Conservation (phyloP, 441 rosid species). For the Bocquillonia castaneifolia region DNA sequence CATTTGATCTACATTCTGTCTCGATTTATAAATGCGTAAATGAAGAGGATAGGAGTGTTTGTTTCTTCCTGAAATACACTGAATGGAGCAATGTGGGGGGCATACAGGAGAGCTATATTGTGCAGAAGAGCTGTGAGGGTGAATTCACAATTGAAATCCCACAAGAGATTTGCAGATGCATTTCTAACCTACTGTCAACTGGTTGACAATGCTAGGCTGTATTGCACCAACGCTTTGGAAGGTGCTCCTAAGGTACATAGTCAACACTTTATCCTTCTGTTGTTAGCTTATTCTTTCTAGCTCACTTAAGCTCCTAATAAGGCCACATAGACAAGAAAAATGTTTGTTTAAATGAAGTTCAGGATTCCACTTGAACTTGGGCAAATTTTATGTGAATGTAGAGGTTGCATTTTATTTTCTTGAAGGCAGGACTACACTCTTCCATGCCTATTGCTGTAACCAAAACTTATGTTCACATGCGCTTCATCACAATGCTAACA, state of each 20-base stretch:
- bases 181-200: slow-evolving; percentile 73
- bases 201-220: slow-evolving; percentile 85
- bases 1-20: not conserved
- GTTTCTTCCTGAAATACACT: slow-evolving; percentile 12
- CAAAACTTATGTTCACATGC: not conserved
- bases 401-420: too few species aligned
- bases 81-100: slow-evolving; percentile 2
- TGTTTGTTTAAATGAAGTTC: not conserved
- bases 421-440: too few species aligned
- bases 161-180: slow-evolving; percentile 90
- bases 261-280: too few species aligned
- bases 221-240: slow-evolving; percentile 80
- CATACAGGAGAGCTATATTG: slow-evolving; percentile 85
- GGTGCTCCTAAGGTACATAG: slow-evolving; percentile 80
- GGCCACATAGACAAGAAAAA: not conserved
- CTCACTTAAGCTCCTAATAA: not conserved
- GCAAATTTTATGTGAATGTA: not conserved
- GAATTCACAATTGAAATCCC: slow-evolving; percentile 80
- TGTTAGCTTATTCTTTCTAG: too few species aligned
- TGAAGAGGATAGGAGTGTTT: not conserved
- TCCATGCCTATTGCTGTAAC: not conserved
- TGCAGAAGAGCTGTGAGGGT: slow-evolving; percentile 90
- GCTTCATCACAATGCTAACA: slow-evolving; percentile 23
- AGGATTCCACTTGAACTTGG: not conserved
- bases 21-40: not conserved